Base-by-base conservation (phyloP, 2,329 filamentous ascomycete genomes). In the Penicillium sumatraense region DNA sequence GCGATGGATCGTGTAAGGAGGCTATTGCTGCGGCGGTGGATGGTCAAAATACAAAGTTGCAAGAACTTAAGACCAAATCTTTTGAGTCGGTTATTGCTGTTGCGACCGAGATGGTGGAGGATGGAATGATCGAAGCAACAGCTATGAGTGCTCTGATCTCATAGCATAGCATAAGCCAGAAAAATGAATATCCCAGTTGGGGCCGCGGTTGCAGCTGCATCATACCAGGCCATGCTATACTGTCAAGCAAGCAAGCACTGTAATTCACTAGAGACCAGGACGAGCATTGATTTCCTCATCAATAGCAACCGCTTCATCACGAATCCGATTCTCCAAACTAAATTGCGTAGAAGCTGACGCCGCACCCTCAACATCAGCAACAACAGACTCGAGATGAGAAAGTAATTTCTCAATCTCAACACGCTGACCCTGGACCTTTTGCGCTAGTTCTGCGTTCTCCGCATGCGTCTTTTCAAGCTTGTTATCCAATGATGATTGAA, bases 391-490 rank as follows among this genome's bases (percentile, higher is more conserved):
- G 27, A 88, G 68, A 16, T 80, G 77, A 16, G 74, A 72, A 18
- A 88, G 71, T 49, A 88, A 67, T 20, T 68, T 75, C 59, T 84
- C 79, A 42, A 88, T 85, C 63, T 88, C 84, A 44, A 75, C 71
- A 54, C 83, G 75, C 64, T 88, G 85, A 36, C 75, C 72, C 44
- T 76, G 72, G 5, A 88, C 77, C 9, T 75, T 78, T 47, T 78
- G 76, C 35, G 82, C 72, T 5, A 86, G 70, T 51, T 78, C 73
- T n/a, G 71, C 72, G 62, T 88, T 88, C 52, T 83, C 74, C 14
- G 73, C 63, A 61, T 85, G 79, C 3, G 81, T 78, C 20, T 70
- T 69, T 49, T 79, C 72, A 31, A 87, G 72, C 54, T 80, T 78
- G n/a, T 68, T 60, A 50, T 79, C 75, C 56, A 87, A 73, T 2